phyloP scores from a whole-genome alignment of 1,284 basidiomycete species.

The Dichomitus squalens region DNA sequence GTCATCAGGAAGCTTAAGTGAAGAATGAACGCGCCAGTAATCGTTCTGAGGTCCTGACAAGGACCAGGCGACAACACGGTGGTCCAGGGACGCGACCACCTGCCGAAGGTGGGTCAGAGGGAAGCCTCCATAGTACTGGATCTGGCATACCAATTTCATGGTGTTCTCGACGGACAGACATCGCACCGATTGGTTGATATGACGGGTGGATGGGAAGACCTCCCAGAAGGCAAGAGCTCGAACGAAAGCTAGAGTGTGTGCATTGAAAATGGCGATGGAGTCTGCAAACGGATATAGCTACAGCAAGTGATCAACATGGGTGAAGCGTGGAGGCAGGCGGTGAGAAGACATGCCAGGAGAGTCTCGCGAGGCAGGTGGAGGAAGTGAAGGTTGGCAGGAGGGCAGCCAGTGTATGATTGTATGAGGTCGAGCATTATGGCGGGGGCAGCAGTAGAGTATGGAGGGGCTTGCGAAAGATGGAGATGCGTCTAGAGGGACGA shows the following conservation, averaged over 20 bases:
- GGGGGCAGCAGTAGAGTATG: slow-evolving; percentile 4
- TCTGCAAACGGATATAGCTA: slow-evolving; percentile 76
- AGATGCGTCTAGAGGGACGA: slow-evolving; percentile 3
- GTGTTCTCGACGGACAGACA: slow-evolving; percentile 70
- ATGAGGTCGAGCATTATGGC: slow-evolving; percentile 60
- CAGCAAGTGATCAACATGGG: background rate
- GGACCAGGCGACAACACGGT: slow-evolving; percentile 72
- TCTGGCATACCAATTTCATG: slow-evolving; percentile 69
- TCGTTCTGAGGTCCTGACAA: slow-evolving; percentile 62
- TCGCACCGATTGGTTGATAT: slow-evolving; percentile 50
- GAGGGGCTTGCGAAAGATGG: background rate
- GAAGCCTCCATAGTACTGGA: background rate
- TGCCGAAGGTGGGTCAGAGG: slow-evolving; percentile 32
- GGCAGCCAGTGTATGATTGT: slow-evolving; percentile 58
- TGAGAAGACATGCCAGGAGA: slow-evolving; percentile 52
- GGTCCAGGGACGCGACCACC: slow-evolving; percentile 72
- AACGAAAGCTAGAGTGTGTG: slow-evolving; percentile 57
- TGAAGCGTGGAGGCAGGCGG: background rate
- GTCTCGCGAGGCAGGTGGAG: slow-evolving; percentile 55
- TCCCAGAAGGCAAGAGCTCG: slow-evolving; percentile 76
- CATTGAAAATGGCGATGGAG: slow-evolving; percentile 68
- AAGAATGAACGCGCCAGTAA: slow-evolving; percentile 80
- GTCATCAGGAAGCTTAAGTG: slow-evolving; percentile 60
- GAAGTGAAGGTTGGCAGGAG: slow-evolving; percentile 56
- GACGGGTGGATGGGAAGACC: slow-evolving; percentile 63